Evolutionary conservation across 371 early-diverging fungal genomes (phyloP), one percentile per base, ranked within the genome.

Genomic region (Mortierella sp.): DNA sequence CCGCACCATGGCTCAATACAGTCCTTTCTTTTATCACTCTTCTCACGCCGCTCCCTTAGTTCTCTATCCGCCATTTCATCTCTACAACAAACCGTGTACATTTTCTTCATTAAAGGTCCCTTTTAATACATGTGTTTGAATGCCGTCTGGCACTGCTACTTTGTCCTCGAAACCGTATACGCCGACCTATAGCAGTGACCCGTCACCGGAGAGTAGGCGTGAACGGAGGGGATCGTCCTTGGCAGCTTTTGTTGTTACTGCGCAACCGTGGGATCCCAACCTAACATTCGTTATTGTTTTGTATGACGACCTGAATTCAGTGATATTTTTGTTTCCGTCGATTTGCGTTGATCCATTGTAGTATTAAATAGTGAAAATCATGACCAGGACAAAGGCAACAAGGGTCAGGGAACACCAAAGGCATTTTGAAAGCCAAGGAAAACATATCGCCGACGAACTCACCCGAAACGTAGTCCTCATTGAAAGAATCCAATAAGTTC

Each of bases 401-500:
- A 34, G 26, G 17, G 42, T 12, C 27, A n/a, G 6, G 19, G 34
- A 7, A 4, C 23, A 32, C 17, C 9, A 19, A 26, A 2, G 9
- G 39, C 28, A 19, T 19, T 19, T 44, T 21, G 8, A 19, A n/a
- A n/a, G n/a, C n/a, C n/a, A n/a, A n/a, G n/a, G n/a, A n/a, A n/a
- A n/a, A n/a, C n/a, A n/a, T n/a, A n/a, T n/a, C n/a, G n/a, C n/a
- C n/a, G n/a, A 44, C 6, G 19, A 34, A 50, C 64, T 54, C 31
- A 73, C 75, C 67, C 28, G 61, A 66, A 7, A 57, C 52, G 14
- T 53, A 66, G 23, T 72, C 67, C 41, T 81, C 81, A 31, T 82
- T 79, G 31, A 80, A 67, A 30, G 70, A 61, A 55, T 84, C 83
- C 59, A 88, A 42, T 15, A 69, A 59, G 15, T 71, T 76, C 78